These are phyloP conservation scores for Thielaviopsis punctulata DNA, from an alignment of 2,329 filamentous ascomycete species.

Conservation along the genomic window DNA sequence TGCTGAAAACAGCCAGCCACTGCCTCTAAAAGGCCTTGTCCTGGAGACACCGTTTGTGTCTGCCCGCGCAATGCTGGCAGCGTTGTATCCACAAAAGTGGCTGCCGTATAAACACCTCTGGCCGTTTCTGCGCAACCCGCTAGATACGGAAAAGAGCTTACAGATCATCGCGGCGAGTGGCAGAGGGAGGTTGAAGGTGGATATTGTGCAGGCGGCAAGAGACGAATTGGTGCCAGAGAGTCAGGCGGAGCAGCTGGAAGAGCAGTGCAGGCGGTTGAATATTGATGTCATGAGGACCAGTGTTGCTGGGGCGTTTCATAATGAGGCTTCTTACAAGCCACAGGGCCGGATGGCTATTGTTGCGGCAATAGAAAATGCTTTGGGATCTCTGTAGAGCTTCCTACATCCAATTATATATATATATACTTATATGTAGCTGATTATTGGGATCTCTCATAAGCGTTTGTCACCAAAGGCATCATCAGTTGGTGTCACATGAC, in stretches of 20 bases:
- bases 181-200: slow-evolving; percentile 20
- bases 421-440: neutral
- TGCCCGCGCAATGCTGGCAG: slow-evolving; percentile 50
- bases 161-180: slow-evolving; percentile 23
- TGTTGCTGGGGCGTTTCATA: slow-evolving; percentile 36
- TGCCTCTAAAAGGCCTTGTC: slow-evolving; percentile 38
- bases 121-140: slow-evolving; percentile 52
- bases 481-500: too few species aligned
- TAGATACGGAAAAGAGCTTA: slow-evolving; percentile 37
- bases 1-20: slow-evolving; percentile 12
- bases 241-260: slow-evolving; percentile 29
- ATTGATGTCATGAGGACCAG: slow-evolving; percentile 27
- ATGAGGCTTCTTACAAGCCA: slow-evolving; percentile 29
- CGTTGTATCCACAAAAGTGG: slow-evolving; percentile 64
- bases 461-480: too few species aligned
- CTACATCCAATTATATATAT: too few species aligned
- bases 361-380: neutral
- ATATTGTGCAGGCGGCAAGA: slow-evolving; percentile 38
- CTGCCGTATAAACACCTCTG: slow-evolving; percentile 59
- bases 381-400: too few species aligned
- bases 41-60: slow-evolving; percentile 64
- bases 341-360: slow-evolving; percentile 26
- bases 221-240: slow-evolving; percentile 40
- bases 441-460: neutral
- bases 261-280: slow-evolving; percentile 30